These are phyloP conservation scores for Panaeolus papilionaceus DNA, from an alignment of 768 basidiomycete species.

Conservation along the genomic window DNA sequence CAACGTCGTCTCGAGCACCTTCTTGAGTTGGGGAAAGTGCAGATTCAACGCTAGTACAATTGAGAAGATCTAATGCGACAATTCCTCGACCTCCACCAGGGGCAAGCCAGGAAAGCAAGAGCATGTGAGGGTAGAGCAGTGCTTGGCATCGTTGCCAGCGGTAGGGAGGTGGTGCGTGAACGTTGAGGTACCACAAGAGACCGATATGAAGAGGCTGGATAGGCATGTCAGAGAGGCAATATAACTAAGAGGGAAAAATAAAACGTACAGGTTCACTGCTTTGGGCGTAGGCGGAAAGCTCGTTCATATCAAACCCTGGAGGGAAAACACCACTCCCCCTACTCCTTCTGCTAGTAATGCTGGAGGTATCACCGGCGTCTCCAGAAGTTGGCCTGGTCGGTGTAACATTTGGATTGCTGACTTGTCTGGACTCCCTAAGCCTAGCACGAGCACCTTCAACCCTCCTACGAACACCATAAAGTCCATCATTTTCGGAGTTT, in stretches of 20 bases:
- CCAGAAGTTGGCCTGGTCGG: slow-evolving; percentile 32
- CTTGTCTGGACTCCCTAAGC: slow-evolving; percentile 38
- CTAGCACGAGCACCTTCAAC: slow-evolving; percentile 45
- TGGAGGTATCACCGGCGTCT: slow-evolving; percentile 33
- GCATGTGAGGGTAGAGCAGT: slow-evolving; percentile 80
- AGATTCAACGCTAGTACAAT: slow-evolving; percentile 85
- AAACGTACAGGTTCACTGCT: slow-evolving; percentile 53
- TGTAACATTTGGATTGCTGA: slow-evolving; percentile 28
- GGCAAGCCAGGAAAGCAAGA: slow-evolving; percentile 88
- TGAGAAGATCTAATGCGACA: slow-evolving; percentile 85
- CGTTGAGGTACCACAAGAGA: slow-evolving; percentile 90
- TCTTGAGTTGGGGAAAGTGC: slow-evolving; percentile 85
- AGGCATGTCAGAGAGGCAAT: slow-evolving; percentile 25
- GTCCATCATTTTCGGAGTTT: slow-evolving; percentile 45
- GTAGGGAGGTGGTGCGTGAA: slow-evolving; percentile 82
- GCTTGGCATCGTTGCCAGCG: slow-evolving; percentile 85
- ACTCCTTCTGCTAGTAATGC: slow-evolving; percentile 38
- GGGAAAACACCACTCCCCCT: slow-evolving; percentile 41
- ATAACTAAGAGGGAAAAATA: slow-evolving; percentile 16
- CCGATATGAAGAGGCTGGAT: slow-evolving; percentile 87
- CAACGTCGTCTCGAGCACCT: slow-evolving; percentile 83
- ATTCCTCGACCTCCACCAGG: slow-evolving; percentile 84
- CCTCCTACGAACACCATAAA: slow-evolving; percentile 58
- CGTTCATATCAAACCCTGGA: slow-evolving; percentile 50
- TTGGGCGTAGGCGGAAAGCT: slow-evolving; percentile 54